Base-by-base conservation (phyloP, 225 moss, liverwort and hornwort genomes). In the Lunularia cruciata region DNA sequence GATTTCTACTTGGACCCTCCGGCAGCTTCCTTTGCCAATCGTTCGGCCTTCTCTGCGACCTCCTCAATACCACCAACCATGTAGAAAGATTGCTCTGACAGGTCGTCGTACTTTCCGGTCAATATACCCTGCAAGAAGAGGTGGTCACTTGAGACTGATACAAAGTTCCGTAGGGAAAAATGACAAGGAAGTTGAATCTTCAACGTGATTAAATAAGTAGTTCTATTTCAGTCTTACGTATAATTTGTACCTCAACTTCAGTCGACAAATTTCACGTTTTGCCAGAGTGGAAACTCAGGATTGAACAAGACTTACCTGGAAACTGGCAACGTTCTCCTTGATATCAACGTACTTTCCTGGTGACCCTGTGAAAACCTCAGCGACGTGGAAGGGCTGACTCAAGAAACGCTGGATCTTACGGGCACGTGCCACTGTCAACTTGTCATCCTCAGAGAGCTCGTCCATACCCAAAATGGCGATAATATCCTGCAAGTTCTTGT, bases 391-490 rank as follows among this genome's bases (percentile, higher is more conserved):
- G 53, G 94, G 94, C 81, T 95, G 94, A 67, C 94, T 95, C 76
- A 95, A 75, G 70, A 95, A 95, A 63, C 88, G 83, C 89, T 89
- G 72, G 73, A 95, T 95, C 83, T 95, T 95, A 14, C 94, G 81
- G 36, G 94, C 89, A 61, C 94, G 91, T 1, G 94, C 94, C 65
- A 95, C 94, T 11, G 89, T 91, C 83, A 91, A 60, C 75, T 95
- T 95, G 69, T 95, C 94, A 64, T 95, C 94, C 71, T 95, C 91
- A 72, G 86, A 88, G 31, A 95, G 89, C 85, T 95, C 91, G 57
- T 95, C 94, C 94, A 95, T 95, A 55, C 91, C 91, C 68, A 95
- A 79, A 78, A 95, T 95, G 46, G 94, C 94, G 75, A 95, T 95
- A 39, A 95, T 91, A 72, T 95, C 94, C 79, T 91, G 91, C 82